phyloP scores from a whole-genome alignment of 495 filamentous ascomycete species.

The Glutinoglossum americanum region DNA sequence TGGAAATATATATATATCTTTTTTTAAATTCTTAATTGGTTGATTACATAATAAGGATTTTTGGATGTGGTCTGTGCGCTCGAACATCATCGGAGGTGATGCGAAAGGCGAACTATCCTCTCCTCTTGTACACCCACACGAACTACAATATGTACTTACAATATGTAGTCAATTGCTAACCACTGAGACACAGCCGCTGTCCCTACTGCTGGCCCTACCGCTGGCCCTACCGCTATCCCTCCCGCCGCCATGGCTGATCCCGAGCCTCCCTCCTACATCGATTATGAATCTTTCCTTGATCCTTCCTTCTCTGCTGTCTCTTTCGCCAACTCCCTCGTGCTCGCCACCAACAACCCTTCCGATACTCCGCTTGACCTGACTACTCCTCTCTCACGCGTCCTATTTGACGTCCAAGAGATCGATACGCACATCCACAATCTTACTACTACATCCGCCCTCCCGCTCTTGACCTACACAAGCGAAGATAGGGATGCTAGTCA shows the following conservation, averaged over 20 bases:
- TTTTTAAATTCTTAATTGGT: no score
- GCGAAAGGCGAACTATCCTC: background rate
- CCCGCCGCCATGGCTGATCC: background rate
- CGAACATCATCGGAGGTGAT: no score
- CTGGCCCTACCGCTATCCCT: background rate
- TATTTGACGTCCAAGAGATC: slow-evolving; percentile 94
- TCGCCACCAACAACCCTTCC: slow-evolving; percentile 74
- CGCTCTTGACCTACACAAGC: slow-evolving; percentile 60
- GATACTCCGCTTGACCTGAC: slow-evolving; percentile 82
- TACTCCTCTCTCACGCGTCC: slow-evolving; percentile 77
- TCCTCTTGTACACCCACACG: background rate
- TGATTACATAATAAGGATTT: no score
- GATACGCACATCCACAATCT: slow-evolving; percentile 86
- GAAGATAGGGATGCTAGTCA: slow-evolving; percentile 44
- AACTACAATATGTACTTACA: background rate
- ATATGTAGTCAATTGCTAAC: background rate
- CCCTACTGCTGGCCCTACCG: background rate
- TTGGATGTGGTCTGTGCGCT: no score
- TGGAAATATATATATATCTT: no score
- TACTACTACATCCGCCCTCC: slow-evolving; percentile 64
- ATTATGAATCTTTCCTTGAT: slow-evolving; percentile 82
- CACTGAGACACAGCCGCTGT: background rate
- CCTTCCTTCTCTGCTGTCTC: slow-evolving; percentile 56
- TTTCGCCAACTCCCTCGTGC: slow-evolving; percentile 77
- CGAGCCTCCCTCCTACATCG: slow-evolving; percentile 57